Conservation (phyloP, 352 stramenopile genomes). For the Elongisporangium prolatum region DNA sequence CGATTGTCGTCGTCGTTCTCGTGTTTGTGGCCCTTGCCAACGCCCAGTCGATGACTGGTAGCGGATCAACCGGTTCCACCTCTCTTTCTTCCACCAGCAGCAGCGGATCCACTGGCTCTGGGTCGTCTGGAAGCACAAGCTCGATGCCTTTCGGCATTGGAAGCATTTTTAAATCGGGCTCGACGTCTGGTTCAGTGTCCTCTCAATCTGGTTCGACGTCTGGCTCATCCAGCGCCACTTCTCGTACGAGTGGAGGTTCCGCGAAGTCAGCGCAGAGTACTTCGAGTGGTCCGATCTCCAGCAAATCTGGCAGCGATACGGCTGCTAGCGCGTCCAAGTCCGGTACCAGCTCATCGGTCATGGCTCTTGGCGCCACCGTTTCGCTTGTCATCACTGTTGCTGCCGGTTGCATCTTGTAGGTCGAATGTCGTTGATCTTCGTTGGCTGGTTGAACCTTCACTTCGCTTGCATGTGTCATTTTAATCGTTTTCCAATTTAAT, state of each 20-base stretch:
- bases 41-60: background rate
- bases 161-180: background rate
- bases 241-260: background rate
- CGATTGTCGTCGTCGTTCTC: background rate
- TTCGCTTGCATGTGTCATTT: background rate
- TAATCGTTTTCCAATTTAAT: no score
- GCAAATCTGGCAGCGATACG: background rate
- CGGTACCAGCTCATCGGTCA: background rate
- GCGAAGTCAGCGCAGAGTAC: background rate
- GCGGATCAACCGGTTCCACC: background rate
- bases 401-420: background rate
- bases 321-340: background rate
- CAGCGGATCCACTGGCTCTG: background rate
- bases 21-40: background rate
- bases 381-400: background rate
- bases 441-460: background rate
- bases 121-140: background rate
- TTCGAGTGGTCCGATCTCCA: background rate
- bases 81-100: background rate
- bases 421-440: background rate
- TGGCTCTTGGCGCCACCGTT: background rate
- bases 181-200: background rate
- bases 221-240: background rate
- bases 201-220: background rate
- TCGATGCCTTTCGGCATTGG: background rate